Percentiles rank a stretch among this genome's conserved stretches.
phyloP scores from a whole-genome alignment of 192 early-diverging fungal genomes.

The Coemansia sp. region DNA sequence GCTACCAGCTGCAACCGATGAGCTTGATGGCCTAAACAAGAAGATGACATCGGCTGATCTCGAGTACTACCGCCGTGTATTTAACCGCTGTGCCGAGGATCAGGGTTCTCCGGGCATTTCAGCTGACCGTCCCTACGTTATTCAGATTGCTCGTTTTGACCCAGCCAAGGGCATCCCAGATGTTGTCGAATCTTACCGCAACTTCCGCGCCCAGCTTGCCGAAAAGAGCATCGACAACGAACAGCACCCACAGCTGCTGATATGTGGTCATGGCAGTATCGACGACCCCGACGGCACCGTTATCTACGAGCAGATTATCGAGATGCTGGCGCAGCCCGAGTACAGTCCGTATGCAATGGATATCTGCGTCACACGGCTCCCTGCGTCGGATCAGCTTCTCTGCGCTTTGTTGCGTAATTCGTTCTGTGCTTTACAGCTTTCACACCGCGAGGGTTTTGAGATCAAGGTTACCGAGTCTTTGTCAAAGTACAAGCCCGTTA shows the following conservation, averaged over 20 bases:
- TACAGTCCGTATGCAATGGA: conserved; percentile 59
- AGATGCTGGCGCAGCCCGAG: conserved; percentile 46
- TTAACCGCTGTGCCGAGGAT: conserved; percentile 74
- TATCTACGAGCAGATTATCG: conserved; percentile 62
- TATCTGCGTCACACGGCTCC: conserved; percentile 64
- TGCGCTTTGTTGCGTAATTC: conserved; percentile 71
- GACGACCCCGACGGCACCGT: conserved; percentile 81
- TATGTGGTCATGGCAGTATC: conserved; percentile 76
- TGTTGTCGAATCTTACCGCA: conserved; percentile 66
- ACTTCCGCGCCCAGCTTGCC: conserved; percentile 60
- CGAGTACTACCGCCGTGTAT: conserved; percentile 71
- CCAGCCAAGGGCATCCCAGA: conserved; percentile 81
- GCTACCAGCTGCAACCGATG: conserved; percentile 75
- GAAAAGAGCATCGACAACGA: conserved; percentile 41
- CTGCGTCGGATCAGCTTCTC: conserved; percentile 77
- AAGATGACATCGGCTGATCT: conserved; percentile 55
- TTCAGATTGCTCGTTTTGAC: conserved; percentile 82
- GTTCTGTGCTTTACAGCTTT: conserved; percentile 72
- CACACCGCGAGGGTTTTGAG: conserved; percentile 80
- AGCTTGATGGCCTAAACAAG: conserved; percentile 83
- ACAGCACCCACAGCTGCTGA: conserved; percentile 67
- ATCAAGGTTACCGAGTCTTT: conserved; percentile 80
- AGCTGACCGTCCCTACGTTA: conserved; percentile 68
- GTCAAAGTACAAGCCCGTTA: conserved; percentile 67
- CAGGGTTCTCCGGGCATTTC: conserved; percentile 63